Base-by-base conservation (phyloP, 352 stramenopile species). In the Pythium monospermum region DNA sequence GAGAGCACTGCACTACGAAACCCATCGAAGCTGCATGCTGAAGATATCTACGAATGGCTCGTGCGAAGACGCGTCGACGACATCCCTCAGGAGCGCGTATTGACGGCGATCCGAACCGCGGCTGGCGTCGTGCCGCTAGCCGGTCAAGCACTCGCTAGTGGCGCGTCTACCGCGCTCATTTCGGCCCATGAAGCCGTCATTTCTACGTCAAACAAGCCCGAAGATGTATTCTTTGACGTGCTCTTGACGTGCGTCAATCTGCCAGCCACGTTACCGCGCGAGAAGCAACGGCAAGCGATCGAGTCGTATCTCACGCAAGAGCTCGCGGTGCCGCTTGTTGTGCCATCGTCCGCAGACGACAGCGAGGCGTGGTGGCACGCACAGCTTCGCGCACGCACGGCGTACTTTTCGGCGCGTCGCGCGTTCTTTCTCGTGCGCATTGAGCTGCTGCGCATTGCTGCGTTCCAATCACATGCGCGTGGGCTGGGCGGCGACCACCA, bases 401-500 rank as follows among this genome's bases (percentile, higher is more conserved):
- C 51, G 22, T 83, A 75, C 56, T 86, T 78, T 50, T 37, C 57
- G 0, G 57, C 61, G 30, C 69, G 77, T 21, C 58, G 66, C 0
- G 59, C 53, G 6, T 89, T 73, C 41, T 86, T 86, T 25, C 49
- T 61, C 18, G 75, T 80, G 31, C 66, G 77, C 22, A 71, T 85
- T 15, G 73, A 82, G 59, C 59, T 89, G 33, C 48, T 89, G 32
- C 69, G 71, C 4, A 45, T 60, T 8, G 73, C 68, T 1, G 45
- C 58, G 19, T 71, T 78, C 35, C n/a, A n/a, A n/a, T n/a, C n/a
- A n/a, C 35, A 60, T 13, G 38, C 53, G 39, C 28, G 44, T 11
- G 31, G 57, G 8, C 11, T 59, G 8, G 25, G 27, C 12, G n/a
- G 18, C 1, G n/a, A 33, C 15, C 5, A 36, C 16, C 72, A 85